Conservation (phyloP, 805 yeast genomes). For the Saccharomycopsis fermentans region DNA sequence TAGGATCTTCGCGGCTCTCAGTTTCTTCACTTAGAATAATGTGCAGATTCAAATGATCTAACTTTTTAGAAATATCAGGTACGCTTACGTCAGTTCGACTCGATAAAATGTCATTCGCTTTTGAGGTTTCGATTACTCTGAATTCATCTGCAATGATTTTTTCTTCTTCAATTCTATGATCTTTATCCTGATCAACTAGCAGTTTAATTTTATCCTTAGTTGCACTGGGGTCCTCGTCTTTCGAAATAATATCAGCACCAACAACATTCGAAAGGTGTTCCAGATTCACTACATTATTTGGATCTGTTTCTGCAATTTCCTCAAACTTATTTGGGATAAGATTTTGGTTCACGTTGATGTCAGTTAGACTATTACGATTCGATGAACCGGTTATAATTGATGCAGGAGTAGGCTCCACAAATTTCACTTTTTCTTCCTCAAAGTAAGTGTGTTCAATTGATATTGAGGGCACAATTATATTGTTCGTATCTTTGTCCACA, state of each 20-base stretch:
- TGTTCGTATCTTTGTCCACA: neutral
- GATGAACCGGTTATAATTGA: neutral
- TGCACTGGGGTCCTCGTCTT: neutral
- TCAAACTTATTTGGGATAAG: neutral
- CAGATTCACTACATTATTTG: neutral
- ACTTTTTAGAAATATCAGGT: neutral
- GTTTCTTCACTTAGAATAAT: neutral
- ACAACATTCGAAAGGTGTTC: neutral
- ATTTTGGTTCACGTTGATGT: neutral
- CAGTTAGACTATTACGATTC: neutral
- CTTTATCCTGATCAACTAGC: no score
- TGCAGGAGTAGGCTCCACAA: neutral
- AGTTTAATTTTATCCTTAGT: neutral
- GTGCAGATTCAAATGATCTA: neutral
- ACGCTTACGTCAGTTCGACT: neutral
- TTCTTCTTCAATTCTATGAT: no score
- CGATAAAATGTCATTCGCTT: no score
- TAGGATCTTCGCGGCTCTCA: neutral
- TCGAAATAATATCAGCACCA: neutral
- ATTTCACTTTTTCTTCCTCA: neutral
- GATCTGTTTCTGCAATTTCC: neutral
- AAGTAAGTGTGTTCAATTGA: neutral
- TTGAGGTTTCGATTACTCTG: neutral
- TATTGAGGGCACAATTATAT: neutral
- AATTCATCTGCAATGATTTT: no score